Evolutionary conservation across 2,329 filamentous ascomycete genomes (phyloP).

Genomic region (Penicillium italicum): DNA sequence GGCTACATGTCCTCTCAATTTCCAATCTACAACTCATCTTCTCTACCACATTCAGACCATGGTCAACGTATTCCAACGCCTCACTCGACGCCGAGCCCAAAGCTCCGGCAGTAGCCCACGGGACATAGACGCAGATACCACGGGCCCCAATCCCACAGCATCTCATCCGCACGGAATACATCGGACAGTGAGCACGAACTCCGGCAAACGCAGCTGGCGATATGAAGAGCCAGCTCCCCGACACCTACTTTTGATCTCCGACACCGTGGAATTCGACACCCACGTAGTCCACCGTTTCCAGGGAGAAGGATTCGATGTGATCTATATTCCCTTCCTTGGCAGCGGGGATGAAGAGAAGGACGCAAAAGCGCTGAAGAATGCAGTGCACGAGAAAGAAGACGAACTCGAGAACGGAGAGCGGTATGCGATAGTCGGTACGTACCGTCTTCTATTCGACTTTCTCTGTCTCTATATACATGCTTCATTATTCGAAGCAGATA

Average conservation of each 20-base stretch:
- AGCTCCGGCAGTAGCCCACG: slow-evolving; percentile 8
- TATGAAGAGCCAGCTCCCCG: slow-evolving; percentile 17
- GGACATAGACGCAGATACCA: neutral
- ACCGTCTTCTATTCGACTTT: neutral
- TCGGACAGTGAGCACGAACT: slow-evolving; percentile 14
- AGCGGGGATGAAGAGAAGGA: slow-evolving; percentile 41
- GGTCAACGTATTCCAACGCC: slow-evolving; percentile 23
- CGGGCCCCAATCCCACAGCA: neutral
- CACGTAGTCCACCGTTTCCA: slow-evolving; percentile 51
- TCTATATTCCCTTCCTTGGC: slow-evolving; percentile 49
- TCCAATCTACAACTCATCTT: neutral
- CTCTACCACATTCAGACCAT: slow-evolving; percentile 3
- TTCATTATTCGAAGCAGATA: neutral
- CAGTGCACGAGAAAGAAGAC: slow-evolving; percentile 50
- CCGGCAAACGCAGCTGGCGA: slow-evolving; percentile 14
- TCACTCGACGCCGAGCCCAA: slow-evolving; percentile 14
- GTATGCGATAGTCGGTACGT: slow-evolving; percentile 58
- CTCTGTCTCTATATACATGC: neutral
- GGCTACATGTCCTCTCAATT: too few species aligned
- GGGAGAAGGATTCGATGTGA: slow-evolving; percentile 56
- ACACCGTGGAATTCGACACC: slow-evolving; percentile 48
- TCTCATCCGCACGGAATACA: slow-evolving; percentile 6
- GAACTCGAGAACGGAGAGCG: slow-evolving; percentile 53
- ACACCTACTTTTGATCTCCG: slow-evolving; percentile 31
- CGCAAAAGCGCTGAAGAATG: slow-evolving; percentile 47